A percentile compares a stretch with the other conserved stretches of the same genome.
phyloP scores from a whole-genome alignment of 768 basidiomycete genomes.

The Termitomyces sp. region DNA sequence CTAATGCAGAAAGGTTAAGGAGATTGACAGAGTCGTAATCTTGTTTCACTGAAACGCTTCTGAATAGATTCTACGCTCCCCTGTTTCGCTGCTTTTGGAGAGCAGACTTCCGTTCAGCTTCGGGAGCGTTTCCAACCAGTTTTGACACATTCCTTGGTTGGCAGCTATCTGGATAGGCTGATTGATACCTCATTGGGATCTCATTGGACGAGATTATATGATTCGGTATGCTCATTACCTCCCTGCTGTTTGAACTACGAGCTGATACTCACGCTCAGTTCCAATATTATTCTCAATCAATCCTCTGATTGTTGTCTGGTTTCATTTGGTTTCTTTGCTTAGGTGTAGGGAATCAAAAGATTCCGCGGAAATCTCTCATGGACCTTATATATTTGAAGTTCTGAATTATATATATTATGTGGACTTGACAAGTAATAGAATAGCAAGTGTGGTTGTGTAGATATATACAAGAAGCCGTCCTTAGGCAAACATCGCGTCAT shows the following conservation, averaged over 20 bases:
- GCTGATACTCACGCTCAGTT: slow-evolving; percentile 41
- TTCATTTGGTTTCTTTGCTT: not conserved
- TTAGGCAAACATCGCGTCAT: slow-evolving; percentile 51
- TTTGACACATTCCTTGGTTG: slow-evolving; percentile 77
- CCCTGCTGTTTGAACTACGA: not conserved
- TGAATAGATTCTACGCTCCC: slow-evolving; percentile 76
- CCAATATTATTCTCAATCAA: slow-evolving; percentile 93
- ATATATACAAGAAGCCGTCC: slow-evolving; percentile 7
- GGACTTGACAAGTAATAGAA: not conserved
- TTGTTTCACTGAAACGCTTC: not conserved
- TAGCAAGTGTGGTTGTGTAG: slow-evolving; percentile 1
- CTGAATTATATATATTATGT: not conserved
- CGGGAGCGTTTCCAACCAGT: slow-evolving; percentile 93
- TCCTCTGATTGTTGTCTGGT: slow-evolving; percentile 35
- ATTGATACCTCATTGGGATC: slow-evolving; percentile 89
- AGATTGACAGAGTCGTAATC: not conserved
- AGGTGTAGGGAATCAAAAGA: not conserved
- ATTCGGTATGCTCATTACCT: slow-evolving; percentile 57
- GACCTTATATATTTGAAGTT: not conserved
- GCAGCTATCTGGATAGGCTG: slow-evolving; percentile 83
- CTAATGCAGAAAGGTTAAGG: slow-evolving; percentile 86
- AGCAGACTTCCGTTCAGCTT: slow-evolving; percentile 82
- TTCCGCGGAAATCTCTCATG: slow-evolving; percentile 1
- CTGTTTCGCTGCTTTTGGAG: slow-evolving; percentile 87
- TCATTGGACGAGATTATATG: slow-evolving; percentile 93